Evolutionary conservation across 176 grass and related monocot species (phyloP).

Genomic region (Eragrostis nindensis): DNA sequence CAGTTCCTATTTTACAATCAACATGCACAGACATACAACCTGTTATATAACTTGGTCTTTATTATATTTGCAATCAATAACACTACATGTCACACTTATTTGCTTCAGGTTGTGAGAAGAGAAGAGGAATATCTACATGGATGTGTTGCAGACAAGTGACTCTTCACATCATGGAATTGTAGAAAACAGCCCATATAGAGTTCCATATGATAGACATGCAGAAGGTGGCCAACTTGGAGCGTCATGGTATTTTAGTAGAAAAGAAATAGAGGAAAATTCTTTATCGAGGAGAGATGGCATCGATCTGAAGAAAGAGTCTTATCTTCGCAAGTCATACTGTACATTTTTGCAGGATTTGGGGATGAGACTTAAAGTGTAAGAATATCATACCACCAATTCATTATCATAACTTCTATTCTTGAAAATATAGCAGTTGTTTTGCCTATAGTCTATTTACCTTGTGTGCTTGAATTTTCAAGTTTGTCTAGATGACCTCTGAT

Average conservation of each 20-base stretch:
- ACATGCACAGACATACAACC: too few relatives aligned
- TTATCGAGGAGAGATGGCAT: slow-evolving; percentile 74
- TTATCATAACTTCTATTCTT: slow-evolving; percentile 16
- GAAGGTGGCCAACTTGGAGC: slow-evolving; percentile 55
- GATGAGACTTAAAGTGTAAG: slow-evolving; percentile 97
- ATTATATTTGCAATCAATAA: slow-evolving; percentile 29
- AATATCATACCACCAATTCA: neutral
- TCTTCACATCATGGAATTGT: slow-evolving; percentile 56
- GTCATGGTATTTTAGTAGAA: slow-evolving; percentile 88
- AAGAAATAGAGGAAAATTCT: slow-evolving; percentile 88
- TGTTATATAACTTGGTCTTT: neutral
- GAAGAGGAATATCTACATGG: slow-evolving; percentile 33
- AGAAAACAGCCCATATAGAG: slow-evolving; percentile 70
- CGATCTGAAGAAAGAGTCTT: slow-evolving; percentile 85
- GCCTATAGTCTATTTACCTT: neutral
- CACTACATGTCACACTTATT: slow-evolving; percentile 22
- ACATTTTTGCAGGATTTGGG: slow-evolving; percentile 89
- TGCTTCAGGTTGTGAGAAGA: slow-evolving; percentile 35
- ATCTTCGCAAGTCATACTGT: slow-evolving; percentile 86
- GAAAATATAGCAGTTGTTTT: slow-evolving; percentile 9
- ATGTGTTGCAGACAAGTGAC: slow-evolving; percentile 46
- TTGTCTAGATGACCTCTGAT: neutral
- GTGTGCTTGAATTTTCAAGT: neutral
- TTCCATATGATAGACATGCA: slow-evolving; percentile 39
- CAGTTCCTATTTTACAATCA: too few relatives aligned